phyloP scores from a whole-genome alignment of 441 rosid species.

The Bocquillonia castaneifolia region DNA sequence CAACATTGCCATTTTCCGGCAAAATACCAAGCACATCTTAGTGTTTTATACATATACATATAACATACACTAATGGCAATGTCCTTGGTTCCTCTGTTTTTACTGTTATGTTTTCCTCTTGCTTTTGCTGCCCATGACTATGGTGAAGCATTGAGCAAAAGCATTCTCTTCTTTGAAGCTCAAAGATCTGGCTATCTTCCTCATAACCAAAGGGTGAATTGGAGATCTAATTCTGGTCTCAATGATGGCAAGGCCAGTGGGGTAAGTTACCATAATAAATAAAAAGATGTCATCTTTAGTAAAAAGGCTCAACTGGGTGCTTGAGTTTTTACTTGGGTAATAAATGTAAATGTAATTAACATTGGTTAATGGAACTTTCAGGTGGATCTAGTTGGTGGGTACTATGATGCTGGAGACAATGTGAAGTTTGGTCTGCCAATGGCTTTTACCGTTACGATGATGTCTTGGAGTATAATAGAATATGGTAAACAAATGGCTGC shows the following conservation, averaged over 20 bases:
- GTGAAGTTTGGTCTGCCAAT: constrained; percentile 90
- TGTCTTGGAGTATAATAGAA: constrained; percentile 90
- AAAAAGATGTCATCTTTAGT: background rate
- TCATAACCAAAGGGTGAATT: constrained; percentile 71
- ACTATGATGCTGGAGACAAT: constrained; percentile 92
- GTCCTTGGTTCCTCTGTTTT: constrained; percentile 43
- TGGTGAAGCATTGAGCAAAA: constrained; percentile 74
- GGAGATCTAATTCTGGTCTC: constrained; percentile 94
- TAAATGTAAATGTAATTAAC: background rate
- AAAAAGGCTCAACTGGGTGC: background rate
- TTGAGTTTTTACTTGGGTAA: background rate
- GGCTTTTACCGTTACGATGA: constrained; percentile 91
- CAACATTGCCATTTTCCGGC: constrained; percentile 37
- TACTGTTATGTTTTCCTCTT: constrained; percentile 47
- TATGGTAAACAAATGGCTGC: constrained; percentile 66
- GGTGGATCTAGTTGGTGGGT: constrained; percentile 91
- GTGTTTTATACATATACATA: background rate
- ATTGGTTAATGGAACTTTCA: constrained; percentile 18
- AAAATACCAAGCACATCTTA: too few species aligned
- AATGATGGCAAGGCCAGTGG: constrained; percentile 89
- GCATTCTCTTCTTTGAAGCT: constrained; percentile 95
- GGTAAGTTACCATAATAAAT: constrained; percentile 34
- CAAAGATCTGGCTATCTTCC: constrained; percentile 95
- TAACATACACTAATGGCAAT: too few species aligned
- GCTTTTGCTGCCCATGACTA: constrained; percentile 79